Evolutionary conservation across 208 protist genomes (phyloP).

Genomic region (Acanthamoeba healyi): DNA sequence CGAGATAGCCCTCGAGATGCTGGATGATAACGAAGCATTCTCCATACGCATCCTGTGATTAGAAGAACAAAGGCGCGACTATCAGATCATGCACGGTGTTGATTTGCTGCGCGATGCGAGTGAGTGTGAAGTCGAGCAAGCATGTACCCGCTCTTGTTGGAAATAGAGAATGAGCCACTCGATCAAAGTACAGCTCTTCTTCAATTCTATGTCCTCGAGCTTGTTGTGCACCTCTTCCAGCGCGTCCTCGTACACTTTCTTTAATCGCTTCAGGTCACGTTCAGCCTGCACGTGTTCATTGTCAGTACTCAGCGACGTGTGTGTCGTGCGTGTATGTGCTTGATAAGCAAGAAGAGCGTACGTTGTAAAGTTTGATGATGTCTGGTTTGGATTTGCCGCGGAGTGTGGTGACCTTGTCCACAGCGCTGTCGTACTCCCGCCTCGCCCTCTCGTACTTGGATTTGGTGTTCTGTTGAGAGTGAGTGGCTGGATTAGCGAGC

Average conservation of each 20-base stretch:
- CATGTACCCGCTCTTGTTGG: constrained; percentile 30
- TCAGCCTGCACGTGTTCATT: constrained; percentile 6
- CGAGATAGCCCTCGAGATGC: constrained; percentile 32
- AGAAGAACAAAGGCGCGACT: not conserved
- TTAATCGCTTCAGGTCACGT: constrained; percentile 27
- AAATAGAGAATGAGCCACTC: constrained; percentile 25
- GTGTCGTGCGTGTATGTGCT: too few relatives aligned
- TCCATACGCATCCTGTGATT: not conserved
- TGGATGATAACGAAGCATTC: constrained; percentile 5
- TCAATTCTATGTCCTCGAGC: constrained; percentile 32
- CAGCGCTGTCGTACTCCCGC: constrained; percentile 38
- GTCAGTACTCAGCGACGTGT: too few relatives aligned
- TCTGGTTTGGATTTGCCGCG: constrained; percentile 25
- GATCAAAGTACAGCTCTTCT: constrained; percentile 31
- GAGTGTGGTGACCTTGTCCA: constrained; percentile 31
- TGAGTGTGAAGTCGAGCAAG: not conserved
- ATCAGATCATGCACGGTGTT: not conserved
- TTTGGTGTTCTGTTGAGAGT: not conserved
- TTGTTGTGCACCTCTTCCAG: not conserved
- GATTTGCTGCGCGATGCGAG: too few relatives aligned
- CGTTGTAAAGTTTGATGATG: constrained; percentile 61
- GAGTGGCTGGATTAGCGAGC: not conserved
- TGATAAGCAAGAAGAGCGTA: not conserved
- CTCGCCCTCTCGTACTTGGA: constrained; percentile 13
- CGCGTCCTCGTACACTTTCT: constrained; percentile 44